Conservation (phyloP, 208 protist genomes). For the Trypanosoma brucei region DNA sequence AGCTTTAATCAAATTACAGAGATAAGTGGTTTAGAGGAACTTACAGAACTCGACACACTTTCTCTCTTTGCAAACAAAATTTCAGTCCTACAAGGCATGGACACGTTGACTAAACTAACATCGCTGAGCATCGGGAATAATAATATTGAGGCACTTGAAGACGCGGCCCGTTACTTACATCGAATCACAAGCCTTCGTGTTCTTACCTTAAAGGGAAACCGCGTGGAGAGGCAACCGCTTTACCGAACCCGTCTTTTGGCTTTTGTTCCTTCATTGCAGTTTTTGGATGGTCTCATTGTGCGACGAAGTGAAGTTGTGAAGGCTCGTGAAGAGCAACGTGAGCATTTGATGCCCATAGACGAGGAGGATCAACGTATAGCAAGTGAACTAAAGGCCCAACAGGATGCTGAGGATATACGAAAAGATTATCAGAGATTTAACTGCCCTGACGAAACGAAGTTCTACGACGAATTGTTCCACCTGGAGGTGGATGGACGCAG, state of each 20-base stretch:
- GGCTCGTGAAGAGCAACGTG: conserved; percentile 72
- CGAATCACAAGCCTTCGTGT: conserved; percentile 55
- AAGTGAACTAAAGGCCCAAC: conserved; percentile 26
- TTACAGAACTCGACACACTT: conserved; percentile 86
- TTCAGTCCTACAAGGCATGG: conserved; percentile 53
- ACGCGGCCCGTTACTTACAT: conserved; percentile 83
- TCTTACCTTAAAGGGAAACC: conserved; percentile 82
- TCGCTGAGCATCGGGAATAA: conserved; percentile 93
- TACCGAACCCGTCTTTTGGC: conserved; percentile 66
- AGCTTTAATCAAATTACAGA: conserved; percentile 93
- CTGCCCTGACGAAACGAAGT: conserved; percentile 70
- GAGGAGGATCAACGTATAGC: conserved; percentile 65
- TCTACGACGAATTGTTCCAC: conserved; percentile 72
- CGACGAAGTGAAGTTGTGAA: conserved; percentile 35
- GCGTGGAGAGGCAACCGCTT: conserved; percentile 44
- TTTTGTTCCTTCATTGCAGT: conserved; percentile 65
- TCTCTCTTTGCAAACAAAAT: conserved; percentile 91
- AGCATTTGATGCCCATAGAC: conserved; percentile 76
- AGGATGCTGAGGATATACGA: conserved; percentile 36
- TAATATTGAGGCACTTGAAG: conserved; percentile 80
- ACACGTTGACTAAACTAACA: conserved; percentile 63
- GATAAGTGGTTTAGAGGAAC: conserved; percentile 82
- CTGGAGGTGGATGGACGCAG: conserved; percentile 55
- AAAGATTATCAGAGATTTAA: conserved; percentile 71
- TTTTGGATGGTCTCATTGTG: conserved; percentile 60